Evolutionary conservation across 129 eudicot species (phyloP), one percentile per base, ranked within the genome.

Genomic region (Tanacetum coccineum): DNA sequence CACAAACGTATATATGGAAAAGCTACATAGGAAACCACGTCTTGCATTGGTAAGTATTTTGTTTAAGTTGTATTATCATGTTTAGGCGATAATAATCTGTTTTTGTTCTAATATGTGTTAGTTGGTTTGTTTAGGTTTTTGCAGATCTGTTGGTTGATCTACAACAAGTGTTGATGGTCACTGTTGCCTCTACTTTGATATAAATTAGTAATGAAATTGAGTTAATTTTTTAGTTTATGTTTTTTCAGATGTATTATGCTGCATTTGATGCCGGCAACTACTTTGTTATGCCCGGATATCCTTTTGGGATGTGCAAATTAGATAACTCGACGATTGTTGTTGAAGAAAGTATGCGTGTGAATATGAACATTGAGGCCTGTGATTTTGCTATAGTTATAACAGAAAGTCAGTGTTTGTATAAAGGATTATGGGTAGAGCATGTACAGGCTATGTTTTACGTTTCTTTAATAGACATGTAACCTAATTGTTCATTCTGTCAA

Each of bases 281-380:
- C 90, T 82, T 80, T 70, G 96, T 93, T 62, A 79, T 93, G 52
- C 96, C 96, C 66, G 98, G 98, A 42, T 78, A 89, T 68, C 96
- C 98, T 26, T 59, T 74, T 45, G 84, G 78, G 55, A 82, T 80
- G 20, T 88, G 91, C 80, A 78, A 78, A 72, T 79, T 81, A 56
- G 82, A 84, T 62, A 72, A 68, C 30, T 56, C 77, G 9, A 21
- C 55, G 64, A 78, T 14, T 64, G 26, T 55, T 59, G 47, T 39
- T 44, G 67, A 79, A 74, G 81, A 78, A 44, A 82, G 28, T 78
- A 48, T 66, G 22, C 83, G 70, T 44, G 64, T 4, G 30, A 73
- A 80, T 61, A 75, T 83, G 85, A 67, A 78, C 15, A 47, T 73
- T 58, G 80, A 62, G 61, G 75, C 74, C 56, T 78, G 77, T 32